Percentiles rank a stretch among this genome's conserved stretches.
phyloP scores from a whole-genome alignment of 805 yeast species.

The Yueomyces sinensis region DNA sequence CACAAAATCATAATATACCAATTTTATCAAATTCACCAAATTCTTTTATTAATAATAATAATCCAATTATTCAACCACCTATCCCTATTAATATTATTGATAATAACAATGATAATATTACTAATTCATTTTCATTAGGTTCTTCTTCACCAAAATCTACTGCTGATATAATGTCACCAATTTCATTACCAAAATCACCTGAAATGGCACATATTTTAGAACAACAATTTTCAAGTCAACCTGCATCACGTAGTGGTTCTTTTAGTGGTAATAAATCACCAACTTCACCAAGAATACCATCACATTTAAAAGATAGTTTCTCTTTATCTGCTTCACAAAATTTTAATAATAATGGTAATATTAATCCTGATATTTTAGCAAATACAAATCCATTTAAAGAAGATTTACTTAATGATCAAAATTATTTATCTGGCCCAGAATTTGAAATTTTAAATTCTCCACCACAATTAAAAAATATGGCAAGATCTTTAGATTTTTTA shows the following conservation, averaged over 20 bases:
- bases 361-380: not conserved
- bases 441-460: not conserved
- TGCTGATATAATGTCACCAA: not conserved
- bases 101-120: not conserved
- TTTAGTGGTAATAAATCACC: not conserved
- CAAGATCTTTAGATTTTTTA: not conserved
- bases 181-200: not conserved
- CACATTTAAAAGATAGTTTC: not conserved
- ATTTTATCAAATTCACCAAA: not conserved
- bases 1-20: not conserved
- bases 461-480: not conserved
- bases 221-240: not conserved
- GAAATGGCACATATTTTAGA: conserved; percentile 1
- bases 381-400: conserved; percentile 8
- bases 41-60: not conserved
- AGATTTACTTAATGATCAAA: not conserved
- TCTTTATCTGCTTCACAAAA: not conserved
- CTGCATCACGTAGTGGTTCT: not conserved
- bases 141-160: not conserved
- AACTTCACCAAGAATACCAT: not conserved
- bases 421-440: not conserved
- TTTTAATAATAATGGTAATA: not conserved
- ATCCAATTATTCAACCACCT: not conserved
- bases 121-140: not conserved
- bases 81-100: not conserved